These are phyloP conservation scores for Exophiala alcalophila DNA, from an alignment of 2,329 filamentous ascomycete species.

Conservation along the genomic window DNA sequence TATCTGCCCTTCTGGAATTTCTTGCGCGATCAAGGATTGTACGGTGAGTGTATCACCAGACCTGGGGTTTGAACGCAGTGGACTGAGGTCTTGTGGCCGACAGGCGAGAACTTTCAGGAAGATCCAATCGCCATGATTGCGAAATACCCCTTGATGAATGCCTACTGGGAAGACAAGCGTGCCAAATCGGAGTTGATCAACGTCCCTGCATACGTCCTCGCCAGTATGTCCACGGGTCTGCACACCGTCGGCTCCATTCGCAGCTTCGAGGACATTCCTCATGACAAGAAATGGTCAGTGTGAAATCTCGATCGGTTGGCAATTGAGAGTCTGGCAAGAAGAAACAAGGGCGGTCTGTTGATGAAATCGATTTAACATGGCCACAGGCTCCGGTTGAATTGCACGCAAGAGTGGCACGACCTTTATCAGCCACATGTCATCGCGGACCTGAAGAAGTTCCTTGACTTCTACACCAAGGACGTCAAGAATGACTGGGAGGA, in stretches of 20 bases:
- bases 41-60: conserved; percentile 4
- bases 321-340: neutral
- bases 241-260: conserved; percentile 40
- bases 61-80: neutral
- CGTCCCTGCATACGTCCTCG: conserved; percentile 39
- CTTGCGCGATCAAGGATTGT: conserved; percentile 5
- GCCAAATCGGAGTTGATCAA: conserved; percentile 32
- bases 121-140: conserved; percentile 15
- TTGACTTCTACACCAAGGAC: conserved; percentile 46
- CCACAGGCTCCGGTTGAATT: conserved; percentile 36
- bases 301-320: neutral
- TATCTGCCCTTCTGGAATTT: conserved; percentile 13
- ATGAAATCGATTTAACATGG: too few species aligned
- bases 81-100: neutral
- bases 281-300: conserved; percentile 42
- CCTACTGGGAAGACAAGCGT: conserved; percentile 30
- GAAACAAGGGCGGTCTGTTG: too few species aligned
- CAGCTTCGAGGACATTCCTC: conserved; percentile 40
- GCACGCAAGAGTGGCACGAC: conserved; percentile 48
- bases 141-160: conserved; percentile 32
- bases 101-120: conserved; percentile 12
- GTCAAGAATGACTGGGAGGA: conserved; percentile 46
- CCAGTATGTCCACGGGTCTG: conserved; percentile 35
- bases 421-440: conserved; percentile 38
- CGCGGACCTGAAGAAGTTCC: conserved; percentile 44